Conservation (phyloP, 1,284 basidiomycete genomes). For the Trichosporon sp. region DNA sequence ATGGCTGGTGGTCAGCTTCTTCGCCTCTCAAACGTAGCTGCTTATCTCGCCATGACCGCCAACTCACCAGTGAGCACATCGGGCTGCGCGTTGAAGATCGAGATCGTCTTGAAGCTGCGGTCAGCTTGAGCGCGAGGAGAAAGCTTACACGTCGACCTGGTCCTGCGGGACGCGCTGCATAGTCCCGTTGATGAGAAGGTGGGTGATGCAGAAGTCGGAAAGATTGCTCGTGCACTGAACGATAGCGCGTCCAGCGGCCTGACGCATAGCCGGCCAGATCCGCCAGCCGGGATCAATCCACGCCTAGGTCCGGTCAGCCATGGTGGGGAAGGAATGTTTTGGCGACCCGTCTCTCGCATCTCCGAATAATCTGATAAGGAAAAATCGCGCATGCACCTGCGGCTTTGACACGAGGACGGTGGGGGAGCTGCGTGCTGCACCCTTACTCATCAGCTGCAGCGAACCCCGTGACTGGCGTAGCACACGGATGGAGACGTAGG, state of each 20-base stretch:
- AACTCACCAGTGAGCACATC: conserved; percentile 43
- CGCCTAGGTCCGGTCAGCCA: not conserved
- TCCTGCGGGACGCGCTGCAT: conserved; percentile 6
- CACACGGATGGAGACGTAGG: not conserved
- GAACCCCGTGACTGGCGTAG: not conserved
- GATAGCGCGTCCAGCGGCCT: not conserved
- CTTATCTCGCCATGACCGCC: not conserved
- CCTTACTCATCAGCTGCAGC: not conserved
- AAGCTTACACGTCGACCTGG: conserved; percentile 25
- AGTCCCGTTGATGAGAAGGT: not conserved
- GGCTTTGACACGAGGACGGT: not conserved
- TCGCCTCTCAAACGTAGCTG: not conserved
- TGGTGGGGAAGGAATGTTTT: not conserved
- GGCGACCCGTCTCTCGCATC: not conserved
- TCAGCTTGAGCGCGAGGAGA: not conserved
- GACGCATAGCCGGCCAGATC: not conserved
- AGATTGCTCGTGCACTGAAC: not conserved
- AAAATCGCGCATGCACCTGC: conserved; percentile 5
- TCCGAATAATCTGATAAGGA: not conserved
- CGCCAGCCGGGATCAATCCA: not conserved
- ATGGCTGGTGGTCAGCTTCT: conserved; percentile 36
- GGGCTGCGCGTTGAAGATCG: conserved; percentile 39
- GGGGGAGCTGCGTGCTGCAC: not conserved
- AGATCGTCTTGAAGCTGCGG: conserved; percentile 24
- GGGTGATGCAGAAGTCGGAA: not conserved